Evolutionary conservation across 306 rosid genomes (phyloP).

Genomic region (Macrotyloma uniflorum): DNA sequence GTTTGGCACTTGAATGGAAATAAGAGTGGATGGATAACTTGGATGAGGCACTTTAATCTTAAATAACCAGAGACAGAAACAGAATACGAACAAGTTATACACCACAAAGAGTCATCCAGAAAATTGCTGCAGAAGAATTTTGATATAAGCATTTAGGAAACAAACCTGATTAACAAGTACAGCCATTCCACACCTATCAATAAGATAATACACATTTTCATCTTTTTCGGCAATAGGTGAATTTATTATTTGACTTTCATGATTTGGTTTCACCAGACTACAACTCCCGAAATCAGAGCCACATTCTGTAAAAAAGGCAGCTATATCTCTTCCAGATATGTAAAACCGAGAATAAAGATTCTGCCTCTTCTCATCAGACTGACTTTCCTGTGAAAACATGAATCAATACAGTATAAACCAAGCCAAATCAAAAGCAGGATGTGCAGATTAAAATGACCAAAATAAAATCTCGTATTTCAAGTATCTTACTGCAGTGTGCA

Average conservation of each 20-base stretch:
- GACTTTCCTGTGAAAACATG: conserved; percentile 62
- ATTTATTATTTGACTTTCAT: conserved; percentile 44
- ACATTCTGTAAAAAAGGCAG: conserved; percentile 87
- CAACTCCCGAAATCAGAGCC: conserved; percentile 69
- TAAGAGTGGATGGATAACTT: conserved; percentile 80
- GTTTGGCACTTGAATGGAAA: conserved; percentile 95
- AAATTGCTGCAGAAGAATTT: not conserved
- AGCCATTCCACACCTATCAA: conserved; percentile 97
- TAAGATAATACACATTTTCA: conserved; percentile 65
- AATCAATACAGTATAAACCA: conserved; percentile 40
- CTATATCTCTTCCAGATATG: conserved; percentile 91
- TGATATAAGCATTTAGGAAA: conserved; percentile 3
- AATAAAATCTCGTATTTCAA: conserved; percentile 27
- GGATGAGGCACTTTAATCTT: conserved; percentile 98
- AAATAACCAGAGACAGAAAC: conserved; percentile 27
- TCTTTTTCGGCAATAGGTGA: conserved; percentile 42
- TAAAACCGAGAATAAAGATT: conserved; percentile 79
- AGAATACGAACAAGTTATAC: conserved; percentile 22
- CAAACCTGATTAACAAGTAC: conserved; percentile 89
- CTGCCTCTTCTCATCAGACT: conserved; percentile 69
- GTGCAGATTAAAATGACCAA: conserved; percentile 88
- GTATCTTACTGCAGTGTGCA: conserved; percentile 76
- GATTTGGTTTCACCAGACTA: conserved; percentile 47
- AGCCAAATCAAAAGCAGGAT: conserved; percentile 41
- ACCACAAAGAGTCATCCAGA: conserved; percentile 21